A percentile compares a stretch with the other conserved stretches of the same genome.
Evolutionary conservation across 345 rosid genomes (phyloP).

Genomic region (Arabidopsis suecica): DNA sequence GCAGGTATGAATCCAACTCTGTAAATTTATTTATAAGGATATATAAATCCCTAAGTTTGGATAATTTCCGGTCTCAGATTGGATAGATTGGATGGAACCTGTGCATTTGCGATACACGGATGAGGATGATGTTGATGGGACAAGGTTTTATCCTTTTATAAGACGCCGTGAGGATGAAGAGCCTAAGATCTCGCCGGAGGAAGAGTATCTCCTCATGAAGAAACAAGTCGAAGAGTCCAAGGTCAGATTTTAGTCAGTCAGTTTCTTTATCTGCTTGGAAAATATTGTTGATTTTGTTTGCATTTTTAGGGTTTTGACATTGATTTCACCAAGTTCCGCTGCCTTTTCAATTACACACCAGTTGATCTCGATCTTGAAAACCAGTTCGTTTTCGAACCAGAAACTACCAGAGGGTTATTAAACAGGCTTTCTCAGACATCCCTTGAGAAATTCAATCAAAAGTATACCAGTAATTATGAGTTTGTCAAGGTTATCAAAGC

Average conservation of each 20-base stretch:
- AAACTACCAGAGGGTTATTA: not conserved
- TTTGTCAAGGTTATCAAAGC: too few relatives aligned
- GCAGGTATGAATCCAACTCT: not conserved
- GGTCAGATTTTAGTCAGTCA: not conserved
- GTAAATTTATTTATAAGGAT: not conserved
- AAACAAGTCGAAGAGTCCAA: not conserved
- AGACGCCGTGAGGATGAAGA: constrained; percentile 7
- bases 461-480: not conserved
- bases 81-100: not conserved
- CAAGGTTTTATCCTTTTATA: not conserved
- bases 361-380: not conserved
- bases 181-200: not conserved
- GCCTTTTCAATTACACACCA: constrained; percentile 8
- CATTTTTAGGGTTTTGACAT: constrained; percentile 4
- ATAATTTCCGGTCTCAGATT: constrained; percentile 3
- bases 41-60: not conserved
- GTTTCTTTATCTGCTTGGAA: not conserved
- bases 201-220: not conserved
- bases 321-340: constrained; percentile 8
- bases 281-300: not conserved
- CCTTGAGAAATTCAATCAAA: not conserved
- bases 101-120: not conserved
- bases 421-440: not conserved
- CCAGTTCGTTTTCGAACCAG: not conserved
- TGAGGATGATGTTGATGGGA: not conserved